Base-by-base conservation (phyloP, 2,329 filamentous ascomycete species). In the Apiospora hydei region DNA sequence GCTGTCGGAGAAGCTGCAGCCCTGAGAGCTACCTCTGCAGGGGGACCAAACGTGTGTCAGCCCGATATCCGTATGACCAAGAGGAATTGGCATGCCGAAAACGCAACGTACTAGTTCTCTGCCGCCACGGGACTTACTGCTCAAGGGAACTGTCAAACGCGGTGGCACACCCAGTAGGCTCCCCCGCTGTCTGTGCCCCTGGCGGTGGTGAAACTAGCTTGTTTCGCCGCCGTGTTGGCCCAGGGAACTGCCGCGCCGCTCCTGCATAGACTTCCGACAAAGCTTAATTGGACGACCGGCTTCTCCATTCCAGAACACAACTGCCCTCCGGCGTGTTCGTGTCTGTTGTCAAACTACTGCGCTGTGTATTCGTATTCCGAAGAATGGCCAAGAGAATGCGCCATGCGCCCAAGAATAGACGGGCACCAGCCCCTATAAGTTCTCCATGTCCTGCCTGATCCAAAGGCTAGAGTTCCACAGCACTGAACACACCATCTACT, bases 401-500 rank as follows among this genome's bases (percentile, higher is more conserved):
- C n/a, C 53, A 64, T 38, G 34, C 7, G 10, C 7, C 34, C 1
- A 11, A n/a, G 34, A 13, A 41, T 14, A 41, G 57, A 21, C n/a
- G 4, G 3, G 10, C 18, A 6, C 13, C 3, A 24, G 30, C 16
- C 10, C 18, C 18, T 41, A 64, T n/a, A 64, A 41, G 57, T 24
- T n/a, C 49, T 14, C 21, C 30, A 14, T 1, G 34, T 1, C 10
- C 21, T 5, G 8, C 30, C 21, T 11, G 0, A 13, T 24, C 21
- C 5, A 21, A n/a, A 6, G 2, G 1, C 1, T 24, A 8, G 13
- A 24, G 0, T 13, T 14, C 0, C 1, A 10, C 0, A 14, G 18
- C 34, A 4, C 34, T 38, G 3, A 10, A 16, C 16, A 2, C 10
- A 38, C 18, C 2, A 16, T 38, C 30, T 11, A 38, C 53, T 21